Conservation (phyloP, 805 yeast genomes). For the Metschnikowia cerradonensis region DNA sequence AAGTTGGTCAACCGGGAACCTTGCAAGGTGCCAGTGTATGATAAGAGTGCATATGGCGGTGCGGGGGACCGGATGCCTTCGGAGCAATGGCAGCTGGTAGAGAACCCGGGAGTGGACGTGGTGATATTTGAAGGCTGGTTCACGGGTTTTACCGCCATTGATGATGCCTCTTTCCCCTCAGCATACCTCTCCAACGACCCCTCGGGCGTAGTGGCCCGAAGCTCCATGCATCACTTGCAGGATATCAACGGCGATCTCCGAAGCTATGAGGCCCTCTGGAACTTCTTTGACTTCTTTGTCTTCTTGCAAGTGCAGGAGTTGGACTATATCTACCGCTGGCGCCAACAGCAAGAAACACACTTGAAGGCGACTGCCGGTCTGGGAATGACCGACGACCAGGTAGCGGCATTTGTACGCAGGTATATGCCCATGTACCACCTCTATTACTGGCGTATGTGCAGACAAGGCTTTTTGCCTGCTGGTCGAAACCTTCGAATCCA, state of each 20-base stretch:
- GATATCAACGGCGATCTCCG: conserved; percentile 51
- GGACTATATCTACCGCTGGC: conserved; percentile 70
- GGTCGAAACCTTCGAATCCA: conserved; percentile 15
- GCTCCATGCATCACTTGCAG: conserved; percentile 25
- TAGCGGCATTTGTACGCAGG: conserved; percentile 64
- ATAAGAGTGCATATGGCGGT: conserved; percentile 68
- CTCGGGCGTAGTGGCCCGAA: conserved; percentile 18
- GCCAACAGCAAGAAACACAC: conserved; percentile 69
- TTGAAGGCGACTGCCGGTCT: conserved; percentile 49
- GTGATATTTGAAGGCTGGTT: conserved; percentile 94
- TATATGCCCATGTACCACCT: conserved; percentile 83
- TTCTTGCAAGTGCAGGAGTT: conserved; percentile 58
- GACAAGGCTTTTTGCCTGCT: conserved; percentile 10
- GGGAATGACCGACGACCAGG: conserved; percentile 81
- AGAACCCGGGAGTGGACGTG: conserved; percentile 47
- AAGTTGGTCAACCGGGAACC: conserved; percentile 22
- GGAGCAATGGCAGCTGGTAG: conserved; percentile 33
- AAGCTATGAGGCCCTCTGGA: conserved; percentile 54
- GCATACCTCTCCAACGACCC: conserved; percentile 19
- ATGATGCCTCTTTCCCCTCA: conserved; percentile 18
- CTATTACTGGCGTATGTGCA: conserved; percentile 50
- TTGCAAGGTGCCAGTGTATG: conserved; percentile 59
- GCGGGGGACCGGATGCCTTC: conserved; percentile 67
- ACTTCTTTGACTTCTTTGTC: conserved; percentile 54
- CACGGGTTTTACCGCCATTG: conserved; percentile 56